Base-by-base conservation (phyloP, 1,139 yeast genomes). In the Pichia kudriavzevii region DNA sequence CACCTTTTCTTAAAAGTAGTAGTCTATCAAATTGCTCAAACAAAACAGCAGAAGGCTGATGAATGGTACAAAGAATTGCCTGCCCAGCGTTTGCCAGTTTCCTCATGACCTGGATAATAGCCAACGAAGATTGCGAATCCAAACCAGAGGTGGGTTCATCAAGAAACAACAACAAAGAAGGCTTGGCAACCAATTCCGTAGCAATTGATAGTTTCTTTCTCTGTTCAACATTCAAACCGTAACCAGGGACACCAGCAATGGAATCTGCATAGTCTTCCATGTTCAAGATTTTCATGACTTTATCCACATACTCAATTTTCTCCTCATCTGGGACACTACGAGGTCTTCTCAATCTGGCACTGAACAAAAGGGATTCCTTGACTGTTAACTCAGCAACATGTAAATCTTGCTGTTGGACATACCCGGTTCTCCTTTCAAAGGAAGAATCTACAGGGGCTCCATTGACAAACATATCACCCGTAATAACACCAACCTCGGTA, bases 221-320 rank as follows among this genome's bases (percentile, higher is more conserved):
- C 54, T 74, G 79, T 43, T 74, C 79, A 28, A 74, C 79, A 47
- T 72, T 74, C 31, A 72, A 57, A 31, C 78, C 78, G 42, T 57
- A 59, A 30, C 76, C 77, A 14, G 64, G 46, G 15, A 53, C 59
- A 41, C 77, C 77, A 34, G 70, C 75, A 27, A 71, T 49, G 14
- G 76, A 72, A 42, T 72, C 75, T 4, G 74, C 67, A 50, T 69
- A 72, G 3, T 58, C 61, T 17, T 52, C 57, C 77, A 72, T 72
- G 35, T 63, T 67, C 39, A 72, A 57, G 8, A 69, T 59, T 22
- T 58, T 53, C 35, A 69, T 63, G 40, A 72, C 67, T 32, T 63
- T 61, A 41, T 71, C 76, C 36, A 67, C 75, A 44, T 71, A 64
- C 4, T 51, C 64, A 32, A 65, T 35, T 41, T 69, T 69, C 43